These are phyloP conservation scores for Cordyceps cateniannulata DNA, from an alignment of 2,329 filamentous ascomycete species.

Conservation along the genomic window DNA sequence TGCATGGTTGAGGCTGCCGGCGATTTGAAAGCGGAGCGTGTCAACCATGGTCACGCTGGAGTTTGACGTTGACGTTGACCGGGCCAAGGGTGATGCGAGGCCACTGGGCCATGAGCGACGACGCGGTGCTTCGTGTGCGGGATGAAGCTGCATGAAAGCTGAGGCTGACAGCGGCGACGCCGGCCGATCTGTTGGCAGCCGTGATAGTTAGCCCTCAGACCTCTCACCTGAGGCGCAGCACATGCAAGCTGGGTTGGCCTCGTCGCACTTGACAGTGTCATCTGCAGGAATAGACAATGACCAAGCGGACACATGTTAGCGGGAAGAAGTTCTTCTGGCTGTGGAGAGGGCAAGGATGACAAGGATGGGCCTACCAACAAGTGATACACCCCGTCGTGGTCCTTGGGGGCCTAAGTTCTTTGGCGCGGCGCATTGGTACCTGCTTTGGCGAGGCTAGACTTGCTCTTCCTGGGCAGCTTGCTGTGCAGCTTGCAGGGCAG, in stretches of 20 bases:
- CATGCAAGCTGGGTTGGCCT: conserved; percentile 19
- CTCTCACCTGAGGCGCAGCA: conserved; percentile 19
- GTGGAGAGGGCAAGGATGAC: neutral
- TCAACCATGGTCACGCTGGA: conserved; percentile 4
- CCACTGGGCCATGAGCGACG: conserved; percentile 12
- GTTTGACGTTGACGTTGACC: neutral
- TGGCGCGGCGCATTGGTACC: neutral
- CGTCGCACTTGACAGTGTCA: conserved; percentile 24
- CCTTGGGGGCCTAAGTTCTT: conserved; percentile 12
- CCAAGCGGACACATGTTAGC: neutral
- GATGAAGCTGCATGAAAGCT: neutral
- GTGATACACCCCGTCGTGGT: conserved; percentile 17
- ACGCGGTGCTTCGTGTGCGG: neutral
- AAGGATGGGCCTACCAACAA: conserved; percentile 16
- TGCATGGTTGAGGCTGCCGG: conserved; percentile 1
- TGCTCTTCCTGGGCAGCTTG: too few relatives aligned
- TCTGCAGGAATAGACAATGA: conserved; percentile 12
- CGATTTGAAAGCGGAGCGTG: conserved; percentile 2
- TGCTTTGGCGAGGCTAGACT: neutral
- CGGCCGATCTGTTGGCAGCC: neutral
- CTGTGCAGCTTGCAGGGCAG: too few relatives aligned
- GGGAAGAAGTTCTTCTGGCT: neutral
- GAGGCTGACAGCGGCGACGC: neutral
- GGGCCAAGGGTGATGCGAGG: neutral
- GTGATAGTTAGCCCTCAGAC: conserved; percentile 25